Evolutionary conservation across 371 early-diverging fungal genomes (phyloP).

Genomic region (Rhizopus arrhizus): DNA sequence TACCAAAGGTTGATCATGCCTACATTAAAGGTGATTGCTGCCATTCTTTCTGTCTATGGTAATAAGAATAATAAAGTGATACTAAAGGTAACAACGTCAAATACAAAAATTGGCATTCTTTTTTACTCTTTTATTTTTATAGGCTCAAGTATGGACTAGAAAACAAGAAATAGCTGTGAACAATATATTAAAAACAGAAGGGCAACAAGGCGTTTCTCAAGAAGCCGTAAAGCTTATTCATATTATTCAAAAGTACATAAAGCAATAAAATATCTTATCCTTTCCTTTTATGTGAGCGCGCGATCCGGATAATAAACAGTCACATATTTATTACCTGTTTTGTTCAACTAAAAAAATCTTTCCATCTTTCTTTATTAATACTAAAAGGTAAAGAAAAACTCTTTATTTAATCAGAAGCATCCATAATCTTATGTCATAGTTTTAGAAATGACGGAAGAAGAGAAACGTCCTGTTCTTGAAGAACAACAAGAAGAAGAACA

Average conservation of each 20-base stretch:
- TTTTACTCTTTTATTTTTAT: not conserved
- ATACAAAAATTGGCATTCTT: not conserved
- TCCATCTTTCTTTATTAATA: not conserved
- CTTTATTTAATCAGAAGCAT: not conserved
- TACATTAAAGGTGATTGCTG: constrained; percentile 63
- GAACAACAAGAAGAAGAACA: constrained; percentile 15
- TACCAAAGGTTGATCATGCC: constrained; percentile 67
- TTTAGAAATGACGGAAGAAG: constrained; percentile 25
- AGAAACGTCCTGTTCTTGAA: constrained; percentile 26
- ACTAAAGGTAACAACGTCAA: constrained; percentile 38
- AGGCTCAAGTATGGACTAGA: constrained; percentile 62
- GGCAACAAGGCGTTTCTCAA: constrained; percentile 6
- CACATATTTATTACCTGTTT: not conserved
- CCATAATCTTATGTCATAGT: not conserved
- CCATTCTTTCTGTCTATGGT: constrained; percentile 54
- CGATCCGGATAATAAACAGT: not conserved
- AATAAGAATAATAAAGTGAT: constrained; percentile 52
- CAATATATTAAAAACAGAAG: constrained; percentile 58
- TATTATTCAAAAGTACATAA: not conserved
- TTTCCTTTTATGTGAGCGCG: not conserved
- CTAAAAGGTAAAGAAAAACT: not conserved
- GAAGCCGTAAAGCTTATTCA: constrained; percentile 4
- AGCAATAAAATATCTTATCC: not conserved
- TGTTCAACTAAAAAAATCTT: not conserved
- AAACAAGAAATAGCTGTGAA: constrained; percentile 65